These are phyloP conservation scores for Hylodesmum podocarpum DNA, from an alignment of 306 rosid genomes.

Conservation along the genomic window DNA sequence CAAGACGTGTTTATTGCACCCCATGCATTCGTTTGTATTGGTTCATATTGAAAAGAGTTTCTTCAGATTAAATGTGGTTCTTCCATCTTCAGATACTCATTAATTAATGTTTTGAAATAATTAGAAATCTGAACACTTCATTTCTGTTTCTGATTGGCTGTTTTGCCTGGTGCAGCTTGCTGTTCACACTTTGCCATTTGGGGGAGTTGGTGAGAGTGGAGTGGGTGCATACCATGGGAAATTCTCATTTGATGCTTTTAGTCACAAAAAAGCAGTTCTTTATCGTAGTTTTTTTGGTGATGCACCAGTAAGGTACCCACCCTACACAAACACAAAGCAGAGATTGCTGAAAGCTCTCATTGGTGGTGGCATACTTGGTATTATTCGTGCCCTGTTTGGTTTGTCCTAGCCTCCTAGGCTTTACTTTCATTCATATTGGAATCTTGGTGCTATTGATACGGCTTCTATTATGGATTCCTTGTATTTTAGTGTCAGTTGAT, in stretches of 20 bases:
- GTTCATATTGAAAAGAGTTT: background rate
- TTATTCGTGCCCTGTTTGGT: constrained; percentile 76
- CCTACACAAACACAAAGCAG: constrained; percentile 73
- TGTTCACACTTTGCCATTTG: constrained; percentile 75
- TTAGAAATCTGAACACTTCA: background rate
- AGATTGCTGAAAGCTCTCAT: constrained; percentile 76
- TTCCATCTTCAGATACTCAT: background rate
- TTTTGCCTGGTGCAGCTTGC: constrained; percentile 64
- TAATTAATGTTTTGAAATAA: background rate
- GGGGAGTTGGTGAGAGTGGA: constrained; percentile 99
- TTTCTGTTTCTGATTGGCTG: background rate
- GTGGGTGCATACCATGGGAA: constrained; percentile 95
- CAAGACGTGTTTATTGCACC: background rate
- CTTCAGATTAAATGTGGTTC: background rate
- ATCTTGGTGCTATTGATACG: background rate
- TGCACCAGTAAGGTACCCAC: constrained; percentile 83
- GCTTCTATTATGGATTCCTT: constrained; percentile 18
- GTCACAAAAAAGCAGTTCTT: constrained; percentile 91
- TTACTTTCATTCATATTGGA: constrained; percentile 7
- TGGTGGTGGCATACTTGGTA: constrained; percentile 56
- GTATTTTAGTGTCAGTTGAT: background rate
- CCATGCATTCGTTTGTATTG: background rate
- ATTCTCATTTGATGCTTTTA: constrained; percentile 90
- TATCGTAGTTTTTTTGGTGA: constrained; percentile 80
- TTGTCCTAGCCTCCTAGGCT: constrained; percentile 58